Base-by-base conservation (phyloP, 306 rosid genomes). In the Styphnolobium japonicum region DNA sequence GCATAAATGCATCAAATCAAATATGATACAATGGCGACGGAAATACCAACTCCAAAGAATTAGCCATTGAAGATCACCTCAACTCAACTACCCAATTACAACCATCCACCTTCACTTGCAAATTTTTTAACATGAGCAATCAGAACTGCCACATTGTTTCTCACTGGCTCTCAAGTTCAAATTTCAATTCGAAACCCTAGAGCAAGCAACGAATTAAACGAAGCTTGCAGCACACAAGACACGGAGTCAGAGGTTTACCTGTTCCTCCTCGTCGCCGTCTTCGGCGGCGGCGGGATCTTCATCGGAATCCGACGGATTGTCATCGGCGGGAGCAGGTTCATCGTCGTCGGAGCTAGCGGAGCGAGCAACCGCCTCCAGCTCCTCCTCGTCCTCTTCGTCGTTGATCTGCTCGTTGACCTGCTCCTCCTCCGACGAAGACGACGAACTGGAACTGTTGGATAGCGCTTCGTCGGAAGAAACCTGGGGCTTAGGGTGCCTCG, bases 341-440 rank as follows among this genome's bases (percentile, higher is more conserved):
- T 88, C 97, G 3, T 89, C 94, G n/a, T 86, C 97, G 34, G 97
- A 91, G 67, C 78, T 91, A n/a, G 93, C 97, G 9, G 96, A 65
- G 81, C 99, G 97, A 49, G 97, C 97, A 5, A 96, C 98, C 51
- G 97, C 99, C 53, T 96, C 92, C 48, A 96, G 84, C 91, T 96
- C 99, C 88, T 95, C 98, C 69, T 93, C 89, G 66, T 95, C 99
- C 67, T 89, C 98, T 36, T 86, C 94, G 1, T 92, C 97, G 75
- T 86, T 86, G 85, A 91, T 83, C 87, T 82, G 90, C 21, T 90
- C 81, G 73, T 84, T 91, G 40, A 78, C 67, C 63, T 78, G 91
- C 74, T 92, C 96, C 62, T 95, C 96, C 71, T 81, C 92, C 63
- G 91, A 86, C 8, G 96, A 89, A 72, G 79, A 91, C 63, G 91